These are phyloP conservation scores for Schoenoplectus tabernaemontani DNA, from an alignment of 202 grass and related monocot genomes.

Conservation along the genomic window DNA sequence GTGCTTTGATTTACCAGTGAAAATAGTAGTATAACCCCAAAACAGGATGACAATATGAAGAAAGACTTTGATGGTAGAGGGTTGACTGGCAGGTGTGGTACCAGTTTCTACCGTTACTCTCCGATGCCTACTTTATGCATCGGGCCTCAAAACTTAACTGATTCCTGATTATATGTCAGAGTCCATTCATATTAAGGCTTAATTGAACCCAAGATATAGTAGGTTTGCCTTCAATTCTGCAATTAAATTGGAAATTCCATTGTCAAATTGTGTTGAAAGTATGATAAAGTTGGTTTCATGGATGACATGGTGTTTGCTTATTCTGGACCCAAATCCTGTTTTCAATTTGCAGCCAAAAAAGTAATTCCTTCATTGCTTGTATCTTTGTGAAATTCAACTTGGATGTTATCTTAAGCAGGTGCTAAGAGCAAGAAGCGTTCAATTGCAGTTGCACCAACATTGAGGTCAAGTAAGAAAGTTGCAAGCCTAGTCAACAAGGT, in stretches of 20 bases:
- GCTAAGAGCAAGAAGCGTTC: constrained; percentile 57
- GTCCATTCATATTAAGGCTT: neutral
- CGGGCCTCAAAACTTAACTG: neutral
- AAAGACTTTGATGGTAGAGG: neutral
- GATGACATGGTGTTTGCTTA: neutral
- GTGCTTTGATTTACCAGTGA: neutral
- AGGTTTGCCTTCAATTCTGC: neutral
- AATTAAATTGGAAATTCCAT: neutral
- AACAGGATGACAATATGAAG: neutral
- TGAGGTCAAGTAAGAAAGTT: constrained; percentile 98
- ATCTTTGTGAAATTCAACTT: constrained; percentile 2
- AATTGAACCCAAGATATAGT: neutral
- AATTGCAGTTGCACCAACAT: constrained; percentile 47
- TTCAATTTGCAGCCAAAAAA: neutral
- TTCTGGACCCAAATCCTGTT: neutral
- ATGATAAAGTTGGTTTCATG: neutral
- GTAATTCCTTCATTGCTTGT: neutral
- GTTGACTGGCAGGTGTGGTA: neutral
- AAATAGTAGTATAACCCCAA: neutral
- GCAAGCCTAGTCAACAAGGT: constrained; percentile 94
- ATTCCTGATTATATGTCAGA: neutral
- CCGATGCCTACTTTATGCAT: neutral
- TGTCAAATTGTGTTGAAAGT: neutral
- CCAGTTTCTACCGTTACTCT: neutral
- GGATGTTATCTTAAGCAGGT: constrained; percentile 34